phyloP scores from a whole-genome alignment of 2,329 filamentous ascomycete genomes.

The Dactylonectria estremocensis region DNA sequence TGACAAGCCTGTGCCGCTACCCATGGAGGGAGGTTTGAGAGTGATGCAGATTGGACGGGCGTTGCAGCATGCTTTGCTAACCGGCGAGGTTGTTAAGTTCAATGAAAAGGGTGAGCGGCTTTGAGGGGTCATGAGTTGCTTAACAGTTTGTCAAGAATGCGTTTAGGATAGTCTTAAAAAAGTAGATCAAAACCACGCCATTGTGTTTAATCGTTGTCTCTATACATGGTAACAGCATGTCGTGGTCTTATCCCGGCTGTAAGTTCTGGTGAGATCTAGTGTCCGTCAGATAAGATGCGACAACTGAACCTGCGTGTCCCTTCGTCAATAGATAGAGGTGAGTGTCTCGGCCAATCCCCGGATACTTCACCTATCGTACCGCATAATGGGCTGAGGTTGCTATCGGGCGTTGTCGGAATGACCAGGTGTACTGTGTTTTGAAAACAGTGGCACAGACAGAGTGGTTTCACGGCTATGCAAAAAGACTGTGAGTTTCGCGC shows the following conservation, averaged over 20 bases:
- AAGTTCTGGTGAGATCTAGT: too few relatives aligned
- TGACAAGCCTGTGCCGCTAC: slow-evolving; percentile 58
- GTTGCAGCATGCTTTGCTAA: slow-evolving; percentile 70
- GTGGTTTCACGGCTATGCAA: too few relatives aligned
- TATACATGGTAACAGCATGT: too few relatives aligned
- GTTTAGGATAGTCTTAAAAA: too few relatives aligned
- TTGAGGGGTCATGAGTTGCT: not conserved
- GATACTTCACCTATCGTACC: not conserved
- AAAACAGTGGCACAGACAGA: too few relatives aligned
- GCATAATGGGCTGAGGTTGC: not conserved
- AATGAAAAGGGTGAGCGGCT: slow-evolving; percentile 54
- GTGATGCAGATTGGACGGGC: slow-evolving; percentile 73
- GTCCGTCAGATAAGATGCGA: too few relatives aligned
- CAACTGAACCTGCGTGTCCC: too few relatives aligned
- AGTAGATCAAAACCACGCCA: too few relatives aligned
- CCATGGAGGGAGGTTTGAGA: slow-evolving; percentile 72
- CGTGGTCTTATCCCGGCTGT: too few relatives aligned
- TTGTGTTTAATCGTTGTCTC: too few relatives aligned
- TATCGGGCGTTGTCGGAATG: not conserved
- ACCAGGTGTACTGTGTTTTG: too few relatives aligned
- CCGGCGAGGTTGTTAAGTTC: slow-evolving; percentile 71
- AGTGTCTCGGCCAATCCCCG: not conserved
- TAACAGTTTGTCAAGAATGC: too few relatives aligned
- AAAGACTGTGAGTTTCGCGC: not conserved
- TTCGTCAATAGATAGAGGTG: not conserved